Conservation (phyloP, 352 stramenopile species). For the Phytophthora quininea region DNA sequence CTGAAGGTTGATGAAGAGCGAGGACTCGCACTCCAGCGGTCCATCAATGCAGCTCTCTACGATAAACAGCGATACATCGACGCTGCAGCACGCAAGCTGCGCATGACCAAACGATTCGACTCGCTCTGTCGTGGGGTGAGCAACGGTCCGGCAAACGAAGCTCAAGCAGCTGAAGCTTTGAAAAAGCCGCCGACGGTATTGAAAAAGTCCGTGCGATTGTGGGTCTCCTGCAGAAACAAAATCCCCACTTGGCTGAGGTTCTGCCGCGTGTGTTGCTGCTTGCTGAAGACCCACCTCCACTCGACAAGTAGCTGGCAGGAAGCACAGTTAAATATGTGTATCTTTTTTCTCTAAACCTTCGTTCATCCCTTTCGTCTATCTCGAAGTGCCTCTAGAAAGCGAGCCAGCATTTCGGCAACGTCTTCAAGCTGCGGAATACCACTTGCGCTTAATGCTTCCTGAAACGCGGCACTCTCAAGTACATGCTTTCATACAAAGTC, state of each 20-base stretch:
- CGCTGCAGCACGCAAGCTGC: constrained; percentile 67
- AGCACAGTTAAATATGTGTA: too few relatives aligned
- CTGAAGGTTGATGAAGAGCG: constrained; percentile 84
- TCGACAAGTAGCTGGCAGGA: constrained; percentile 20
- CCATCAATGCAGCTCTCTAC: constrained; percentile 90
- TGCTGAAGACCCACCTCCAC: constrained; percentile 62
- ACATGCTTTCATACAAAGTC: constrained; percentile 43
- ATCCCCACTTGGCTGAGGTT: constrained; percentile 84
- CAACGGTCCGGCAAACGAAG: constrained; percentile 47
- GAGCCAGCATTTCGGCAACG: constrained; percentile 29
- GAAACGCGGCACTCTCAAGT: constrained; percentile 45
- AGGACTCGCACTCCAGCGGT: constrained; percentile 64
- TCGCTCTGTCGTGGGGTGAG: constrained; percentile 48
- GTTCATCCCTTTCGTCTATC: constrained; percentile 14
- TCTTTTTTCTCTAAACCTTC: too few relatives aligned
- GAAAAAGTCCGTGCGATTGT: constrained; percentile 72
- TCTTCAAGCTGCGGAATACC: constrained; percentile 37
- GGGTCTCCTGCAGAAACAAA: constrained; percentile 58
- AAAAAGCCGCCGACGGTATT: constrained; percentile 52
- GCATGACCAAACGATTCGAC: constrained; percentile 76
- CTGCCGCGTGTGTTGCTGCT: constrained; percentile 82
- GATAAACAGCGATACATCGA: constrained; percentile 91
- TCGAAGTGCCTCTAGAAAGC: constrained; percentile 41
- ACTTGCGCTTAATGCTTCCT: constrained; percentile 27
- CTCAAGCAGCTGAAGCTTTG: constrained; percentile 58